Evolutionary conservation across 2,329 filamentous ascomycete genomes (phyloP).

Genomic region (Aspergillus novofumigatus): DNA sequence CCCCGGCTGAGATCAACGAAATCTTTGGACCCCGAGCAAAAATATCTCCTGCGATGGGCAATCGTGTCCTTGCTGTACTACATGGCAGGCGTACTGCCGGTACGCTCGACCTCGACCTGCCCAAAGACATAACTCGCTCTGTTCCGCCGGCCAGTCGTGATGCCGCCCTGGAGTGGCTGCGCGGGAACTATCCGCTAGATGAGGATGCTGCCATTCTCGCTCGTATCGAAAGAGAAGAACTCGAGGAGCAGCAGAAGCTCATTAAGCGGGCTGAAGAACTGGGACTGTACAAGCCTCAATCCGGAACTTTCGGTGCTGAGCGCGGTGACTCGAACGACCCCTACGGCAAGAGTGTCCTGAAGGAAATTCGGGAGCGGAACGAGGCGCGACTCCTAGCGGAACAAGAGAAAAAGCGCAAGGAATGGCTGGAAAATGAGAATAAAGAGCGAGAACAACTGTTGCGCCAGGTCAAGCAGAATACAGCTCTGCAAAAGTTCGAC

Average conservation of each 20-base stretch:
- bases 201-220: slow-evolving; percentile 47
- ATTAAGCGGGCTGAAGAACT: slow-evolving; percentile 36
- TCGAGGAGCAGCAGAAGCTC: slow-evolving; percentile 34
- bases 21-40: slow-evolving; percentile 32
- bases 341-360: slow-evolving; percentile 41
- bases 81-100: slow-evolving; percentile 43
- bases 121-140: slow-evolving; percentile 33
- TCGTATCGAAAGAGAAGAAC: slow-evolving; percentile 40
- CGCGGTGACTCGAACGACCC: slow-evolving; percentile 39
- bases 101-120: slow-evolving; percentile 43
- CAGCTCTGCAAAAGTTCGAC: slow-evolving; percentile 33
- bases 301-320: slow-evolving; percentile 40
- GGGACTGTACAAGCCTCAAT: slow-evolving; percentile 42
- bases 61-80: slow-evolving; percentile 36
- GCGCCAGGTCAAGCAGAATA: slow-evolving; percentile 31
- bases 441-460: slow-evolving; percentile 32
- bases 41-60: slow-evolving; percentile 30
- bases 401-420: slow-evolving; percentile 46
- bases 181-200: slow-evolving; percentile 40
- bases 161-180: slow-evolving; percentile 39
- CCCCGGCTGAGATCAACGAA: slow-evolving; percentile 28
- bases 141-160: slow-evolving; percentile 32
- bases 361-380: slow-evolving; percentile 37
- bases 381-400: slow-evolving; percentile 38
- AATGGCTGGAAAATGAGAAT: slow-evolving; percentile 52